Base-by-base conservation (phyloP, 495 filamentous ascomycete genomes). In the Annulohypoxylon bovei region DNA sequence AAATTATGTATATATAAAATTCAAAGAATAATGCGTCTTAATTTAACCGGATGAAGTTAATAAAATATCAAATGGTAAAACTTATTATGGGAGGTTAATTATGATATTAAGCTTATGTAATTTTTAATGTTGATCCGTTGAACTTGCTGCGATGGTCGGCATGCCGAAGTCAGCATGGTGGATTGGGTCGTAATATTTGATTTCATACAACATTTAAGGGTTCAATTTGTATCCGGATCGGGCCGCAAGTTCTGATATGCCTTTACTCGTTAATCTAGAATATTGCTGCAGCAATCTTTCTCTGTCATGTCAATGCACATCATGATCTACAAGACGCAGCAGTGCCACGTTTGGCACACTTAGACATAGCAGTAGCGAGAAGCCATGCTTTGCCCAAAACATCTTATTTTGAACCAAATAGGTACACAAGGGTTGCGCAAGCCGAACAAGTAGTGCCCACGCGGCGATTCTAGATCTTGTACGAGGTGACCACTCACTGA, bases 381-480 rank as follows among this genome's bases (percentile, higher is more conserved):
- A 61, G 60, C 55, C 65, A 65, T 68, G 55, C 60, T 58, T 57
- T 56, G 54, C 70, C 65, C 44, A 68, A 68, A 72, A 4, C 40
- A 68, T 65, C 39, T 47, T 32, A 28, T 58, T 37, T 40, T 49
- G 33, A 47, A 56, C 46, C 32, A 59, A 65, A 68, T 61, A 39
- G 65, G 65, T 61, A 25, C 30, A 65, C 50, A 72, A 54, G 25
- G 54, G 70, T 72, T 58, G 61, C 40, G 70, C 70, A 72, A 57
- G 55, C 60, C 50, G 54, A 61, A 61, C 20, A 62, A 50, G 55
- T 57, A 56, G 61, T 62, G 56, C 9, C 65, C 65, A 68, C 70
- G 70, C 65, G 61, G 61, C 60, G 58, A 62, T 65, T 72, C 65
- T 68, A 68, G 70, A 72, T 72, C 70, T 72, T 65, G 70, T 72